Conservation (phyloP, 176 grass and related monocot species). For the Aegilops umbellulata region DNA sequence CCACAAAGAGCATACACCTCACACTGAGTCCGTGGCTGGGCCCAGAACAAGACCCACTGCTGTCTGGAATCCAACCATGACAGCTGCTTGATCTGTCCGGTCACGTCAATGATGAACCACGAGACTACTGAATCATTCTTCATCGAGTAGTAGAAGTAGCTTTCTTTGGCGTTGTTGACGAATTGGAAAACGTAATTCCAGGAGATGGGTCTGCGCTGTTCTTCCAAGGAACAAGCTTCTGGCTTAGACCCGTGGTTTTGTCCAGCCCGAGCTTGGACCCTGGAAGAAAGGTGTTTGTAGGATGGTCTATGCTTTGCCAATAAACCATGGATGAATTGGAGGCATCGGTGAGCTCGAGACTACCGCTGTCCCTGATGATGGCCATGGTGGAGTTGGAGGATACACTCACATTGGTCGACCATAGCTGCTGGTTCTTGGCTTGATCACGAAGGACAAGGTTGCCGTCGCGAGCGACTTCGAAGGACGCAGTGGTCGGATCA, state of each 20-base stretch:
- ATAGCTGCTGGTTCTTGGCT: constrained; percentile 35
- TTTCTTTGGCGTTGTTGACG: no score
- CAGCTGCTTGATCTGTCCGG: constrained; percentile 50
- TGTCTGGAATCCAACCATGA: constrained; percentile 21
- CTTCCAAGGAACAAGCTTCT: no score
- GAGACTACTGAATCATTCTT: constrained; percentile 6
- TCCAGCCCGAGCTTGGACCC: no score
- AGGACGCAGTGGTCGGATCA: constrained; percentile 25
- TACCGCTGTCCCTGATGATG: no score
- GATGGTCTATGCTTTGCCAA: no score
- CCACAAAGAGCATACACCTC: constrained; percentile 59
- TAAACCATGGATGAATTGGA: no score
- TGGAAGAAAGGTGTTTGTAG: no score
- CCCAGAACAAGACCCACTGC: constrained; percentile 52
- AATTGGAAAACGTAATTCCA: no score
- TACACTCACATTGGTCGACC: constrained; percentile 56
- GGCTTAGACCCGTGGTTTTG: no score
- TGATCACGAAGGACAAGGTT: constrained; percentile 67
- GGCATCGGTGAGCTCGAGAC: not conserved
- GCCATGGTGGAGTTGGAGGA: constrained; percentile 3
- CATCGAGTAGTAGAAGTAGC: not conserved
- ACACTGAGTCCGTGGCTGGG: constrained; percentile 47
- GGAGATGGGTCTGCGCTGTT: not conserved
- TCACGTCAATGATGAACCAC: constrained; percentile 40
- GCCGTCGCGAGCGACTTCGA: constrained; percentile 43